Conservation (phyloP, 345 rosid genomes). For the Mercurialis annua region DNA sequence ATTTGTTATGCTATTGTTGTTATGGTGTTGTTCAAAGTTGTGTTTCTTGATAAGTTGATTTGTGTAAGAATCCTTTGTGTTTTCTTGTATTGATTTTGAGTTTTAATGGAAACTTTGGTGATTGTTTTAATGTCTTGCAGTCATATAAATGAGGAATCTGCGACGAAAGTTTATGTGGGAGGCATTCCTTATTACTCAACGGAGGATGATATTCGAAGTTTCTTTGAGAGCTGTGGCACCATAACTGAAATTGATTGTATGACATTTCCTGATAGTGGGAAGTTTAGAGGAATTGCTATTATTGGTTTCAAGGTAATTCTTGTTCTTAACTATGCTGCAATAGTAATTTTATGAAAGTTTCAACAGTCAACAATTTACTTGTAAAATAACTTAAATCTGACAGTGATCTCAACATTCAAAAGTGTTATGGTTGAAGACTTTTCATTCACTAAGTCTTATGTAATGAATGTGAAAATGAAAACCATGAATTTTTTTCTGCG, state of each 20-base stretch:
- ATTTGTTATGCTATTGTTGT: background rate
- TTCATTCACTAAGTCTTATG: background rate
- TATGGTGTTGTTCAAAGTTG: slow-evolving; percentile 4
- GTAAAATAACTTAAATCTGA: slow-evolving; percentile 11
- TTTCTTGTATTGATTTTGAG: background rate
- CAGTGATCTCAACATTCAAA: background rate
- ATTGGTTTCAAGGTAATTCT: slow-evolving; percentile 57
- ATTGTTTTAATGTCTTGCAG: slow-evolving; percentile 37
- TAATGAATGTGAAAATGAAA: background rate
- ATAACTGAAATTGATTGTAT: slow-evolving; percentile 73
- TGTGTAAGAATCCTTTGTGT: background rate
- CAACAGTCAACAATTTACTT: no score
- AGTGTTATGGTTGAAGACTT: background rate
- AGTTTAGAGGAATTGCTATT: slow-evolving; percentile 85
- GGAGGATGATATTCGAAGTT: slow-evolving; percentile 82
- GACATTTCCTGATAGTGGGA: slow-evolving; percentile 83
- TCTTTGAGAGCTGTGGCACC: slow-evolving; percentile 77
- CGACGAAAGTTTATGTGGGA: slow-evolving; percentile 71
- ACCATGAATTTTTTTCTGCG: background rate
- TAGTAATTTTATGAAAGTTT: no score
- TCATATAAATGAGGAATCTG: slow-evolving; percentile 39
- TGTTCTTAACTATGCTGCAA: background rate
- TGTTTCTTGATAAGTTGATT: background rate
- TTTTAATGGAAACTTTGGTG: background rate
- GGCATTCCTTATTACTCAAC: slow-evolving; percentile 85